phyloP scores from a whole-genome alignment of 2,329 filamentous ascomycete genomes.

The Sarocladium kiliense region DNA sequence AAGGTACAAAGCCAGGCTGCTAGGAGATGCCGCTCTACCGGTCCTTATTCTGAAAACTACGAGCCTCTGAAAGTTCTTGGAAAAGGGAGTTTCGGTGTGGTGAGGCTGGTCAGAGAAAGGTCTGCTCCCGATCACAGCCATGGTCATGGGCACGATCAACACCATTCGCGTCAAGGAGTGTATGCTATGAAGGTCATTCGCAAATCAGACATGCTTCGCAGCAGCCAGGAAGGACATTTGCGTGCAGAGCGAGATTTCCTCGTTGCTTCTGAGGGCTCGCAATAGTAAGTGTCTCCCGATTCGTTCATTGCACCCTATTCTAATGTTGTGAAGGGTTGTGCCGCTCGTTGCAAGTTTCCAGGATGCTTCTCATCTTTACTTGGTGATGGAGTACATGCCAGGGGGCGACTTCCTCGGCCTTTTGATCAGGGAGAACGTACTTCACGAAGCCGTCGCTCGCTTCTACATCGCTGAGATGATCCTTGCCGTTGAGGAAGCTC shows the following conservation, averaged over 20 bases:
- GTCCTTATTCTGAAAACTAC: slow-evolving; percentile 43
- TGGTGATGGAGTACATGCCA: slow-evolving; percentile 98
- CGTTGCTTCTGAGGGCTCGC: slow-evolving; percentile 79
- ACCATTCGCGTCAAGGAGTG: slow-evolving; percentile 40
- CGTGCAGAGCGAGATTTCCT: slow-evolving; percentile 89
- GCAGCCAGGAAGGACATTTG: slow-evolving; percentile 87
- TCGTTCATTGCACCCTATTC: background rate
- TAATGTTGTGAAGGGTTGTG: slow-evolving; percentile 59
- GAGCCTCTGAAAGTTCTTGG: slow-evolving; percentile 78
- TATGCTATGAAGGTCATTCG: slow-evolving; percentile 97
- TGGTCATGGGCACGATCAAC: slow-evolving; percentile 14
- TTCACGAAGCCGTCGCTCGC: slow-evolving; percentile 71
- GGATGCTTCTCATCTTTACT: slow-evolving; percentile 75
- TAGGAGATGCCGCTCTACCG: slow-evolving; percentile 8
- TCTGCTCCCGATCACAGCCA: background rate
- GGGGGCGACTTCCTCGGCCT: slow-evolving; percentile 90
- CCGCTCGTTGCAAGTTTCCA: slow-evolving; percentile 86
- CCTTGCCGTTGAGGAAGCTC: slow-evolving; percentile 86
- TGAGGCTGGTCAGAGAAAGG: slow-evolving; percentile 74
- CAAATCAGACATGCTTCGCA: slow-evolving; percentile 88
- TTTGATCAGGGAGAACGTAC: slow-evolving; percentile 76
- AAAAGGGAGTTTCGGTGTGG: slow-evolving; percentile 92
- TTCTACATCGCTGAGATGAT: slow-evolving; percentile 98
- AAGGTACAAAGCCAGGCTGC: slow-evolving; percentile 45
- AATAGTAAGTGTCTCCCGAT: slow-evolving; percentile 49